phyloP scores from a whole-genome alignment of 2,329 filamentous ascomycete species.

The Aureobasidium vineae region DNA sequence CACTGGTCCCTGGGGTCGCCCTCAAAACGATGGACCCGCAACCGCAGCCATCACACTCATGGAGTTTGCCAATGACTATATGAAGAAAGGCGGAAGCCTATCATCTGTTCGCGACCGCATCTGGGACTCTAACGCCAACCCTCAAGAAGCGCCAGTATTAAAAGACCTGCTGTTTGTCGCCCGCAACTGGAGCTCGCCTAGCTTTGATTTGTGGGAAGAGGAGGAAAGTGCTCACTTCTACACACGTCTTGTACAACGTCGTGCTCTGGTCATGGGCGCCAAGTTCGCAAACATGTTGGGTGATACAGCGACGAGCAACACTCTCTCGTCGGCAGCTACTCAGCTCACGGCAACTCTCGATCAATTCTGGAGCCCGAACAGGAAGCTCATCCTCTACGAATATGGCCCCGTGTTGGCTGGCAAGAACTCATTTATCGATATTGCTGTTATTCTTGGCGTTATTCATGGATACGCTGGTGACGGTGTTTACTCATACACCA shows the following conservation, averaged over 20 bases:
- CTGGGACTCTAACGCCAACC: slow-evolving; percentile 35
- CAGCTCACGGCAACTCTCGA: slow-evolving; percentile 34
- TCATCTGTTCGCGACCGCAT: slow-evolving; percentile 34
- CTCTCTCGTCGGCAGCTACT: slow-evolving; percentile 33
- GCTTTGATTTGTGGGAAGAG: slow-evolving; percentile 39
- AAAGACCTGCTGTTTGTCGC: slow-evolving; percentile 38
- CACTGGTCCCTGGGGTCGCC: slow-evolving; percentile 37
- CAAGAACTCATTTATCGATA: slow-evolving; percentile 39
- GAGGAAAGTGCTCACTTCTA: slow-evolving; percentile 37
- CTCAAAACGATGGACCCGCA: slow-evolving; percentile 39
- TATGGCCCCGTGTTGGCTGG: slow-evolving; percentile 37
- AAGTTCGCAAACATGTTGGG: slow-evolving; percentile 36
- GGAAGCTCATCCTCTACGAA: slow-evolving; percentile 37
- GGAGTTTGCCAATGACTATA: slow-evolving; percentile 36
- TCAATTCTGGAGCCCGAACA: slow-evolving; percentile 37
- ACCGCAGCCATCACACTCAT: slow-evolving; percentile 37
- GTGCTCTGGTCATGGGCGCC: slow-evolving; percentile 35
- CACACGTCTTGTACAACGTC: slow-evolving; percentile 36
- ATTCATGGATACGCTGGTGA: slow-evolving; percentile 38
- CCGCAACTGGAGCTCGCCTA: slow-evolving; percentile 35
- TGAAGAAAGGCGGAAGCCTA: slow-evolving; percentile 34
- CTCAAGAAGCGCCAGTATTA: slow-evolving; percentile 33
- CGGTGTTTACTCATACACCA: slow-evolving; percentile 37
- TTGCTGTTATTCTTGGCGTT: slow-evolving; percentile 37
- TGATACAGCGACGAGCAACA: slow-evolving; percentile 34